Conservation (phyloP, 306 rosid genomes). For the Cucurbita ficifolia region DNA sequence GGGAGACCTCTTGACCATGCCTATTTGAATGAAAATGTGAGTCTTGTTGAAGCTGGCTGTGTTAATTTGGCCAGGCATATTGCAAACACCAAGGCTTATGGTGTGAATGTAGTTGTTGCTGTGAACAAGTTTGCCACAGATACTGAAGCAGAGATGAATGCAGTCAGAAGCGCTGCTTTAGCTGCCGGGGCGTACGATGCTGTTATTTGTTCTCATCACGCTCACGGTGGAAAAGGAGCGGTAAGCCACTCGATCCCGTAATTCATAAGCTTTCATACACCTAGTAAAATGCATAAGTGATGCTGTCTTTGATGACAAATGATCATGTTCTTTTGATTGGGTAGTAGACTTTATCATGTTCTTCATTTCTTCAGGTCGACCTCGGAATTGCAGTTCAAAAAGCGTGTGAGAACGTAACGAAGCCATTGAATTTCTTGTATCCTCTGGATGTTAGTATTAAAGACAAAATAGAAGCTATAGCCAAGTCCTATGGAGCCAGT, state of each 20-base stretch:
- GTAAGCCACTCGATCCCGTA: slow-evolving; percentile 26
- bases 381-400: slow-evolving; percentile 77
- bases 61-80: slow-evolving; percentile 79
- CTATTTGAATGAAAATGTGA: slow-evolving; percentile 63
- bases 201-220: slow-evolving; percentile 80
- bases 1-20: slow-evolving; percentile 91
- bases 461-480: slow-evolving; percentile 87
- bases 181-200: slow-evolving; percentile 90
- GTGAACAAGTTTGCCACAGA: slow-evolving; percentile 83
- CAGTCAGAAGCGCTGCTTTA: slow-evolving; percentile 54
- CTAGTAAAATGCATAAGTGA: not conserved
- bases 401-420: slow-evolving; percentile 73
- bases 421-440: slow-evolving; percentile 68
- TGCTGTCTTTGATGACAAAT: not conserved
- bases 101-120: slow-evolving; percentile 89
- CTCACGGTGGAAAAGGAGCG: slow-evolving; percentile 98
- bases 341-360: slow-evolving; percentile 5
- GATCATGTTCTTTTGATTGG: not conserved
- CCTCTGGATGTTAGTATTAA: slow-evolving; percentile 62
- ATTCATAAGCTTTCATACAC: not conserved
- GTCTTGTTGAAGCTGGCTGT: slow-evolving; percentile 85
- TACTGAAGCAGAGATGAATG: slow-evolving; percentile 70
- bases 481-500: slow-evolving; percentile 85
- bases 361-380: slow-evolving; percentile 48
- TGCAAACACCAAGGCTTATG: slow-evolving; percentile 58